These are phyloP conservation scores for Calonectria pauciramosa DNA, from an alignment of 2,329 filamentous ascomycete genomes.

Conservation along the genomic window DNA sequence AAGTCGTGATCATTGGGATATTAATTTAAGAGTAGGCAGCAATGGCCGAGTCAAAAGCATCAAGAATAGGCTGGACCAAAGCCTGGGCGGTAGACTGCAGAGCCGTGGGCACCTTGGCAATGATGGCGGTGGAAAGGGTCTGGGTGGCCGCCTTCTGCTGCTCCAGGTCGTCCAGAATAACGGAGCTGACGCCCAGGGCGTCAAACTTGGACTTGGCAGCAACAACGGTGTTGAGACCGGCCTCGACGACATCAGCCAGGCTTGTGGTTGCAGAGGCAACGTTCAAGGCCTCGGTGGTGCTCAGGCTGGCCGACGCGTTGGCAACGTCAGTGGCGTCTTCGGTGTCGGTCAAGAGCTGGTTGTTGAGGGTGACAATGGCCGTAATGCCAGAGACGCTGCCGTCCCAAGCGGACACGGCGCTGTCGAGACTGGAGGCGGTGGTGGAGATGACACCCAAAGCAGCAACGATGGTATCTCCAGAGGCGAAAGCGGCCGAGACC, in stretches of 20 bases:
- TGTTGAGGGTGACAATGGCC: slow-evolving; percentile 8
- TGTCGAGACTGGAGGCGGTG: slow-evolving; percentile 2
- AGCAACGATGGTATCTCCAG: slow-evolving; percentile 4
- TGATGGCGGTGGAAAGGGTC: neutral
- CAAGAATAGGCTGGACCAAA: slow-evolving; percentile 2
- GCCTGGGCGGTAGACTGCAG: neutral
- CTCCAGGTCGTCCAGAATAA: neutral
- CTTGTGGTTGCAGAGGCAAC: slow-evolving; percentile 5
- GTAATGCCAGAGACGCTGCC: neutral
- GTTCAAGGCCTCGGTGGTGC: neutral
- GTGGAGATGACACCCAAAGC: slow-evolving; percentile 1
- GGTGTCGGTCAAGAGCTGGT: slow-evolving; percentile 5
- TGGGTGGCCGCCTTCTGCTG: slow-evolving; percentile 4
- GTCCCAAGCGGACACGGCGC: slow-evolving; percentile 11
- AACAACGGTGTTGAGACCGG: neutral
- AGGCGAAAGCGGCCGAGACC: slow-evolving; percentile 6
- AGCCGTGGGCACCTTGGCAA: slow-evolving; percentile 2
- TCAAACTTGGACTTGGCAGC: slow-evolving; percentile 16
- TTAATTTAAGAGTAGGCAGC: neutral
- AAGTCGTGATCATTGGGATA: neutral
- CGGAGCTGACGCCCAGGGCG: neutral
- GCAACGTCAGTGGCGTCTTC: slow-evolving; percentile 8
- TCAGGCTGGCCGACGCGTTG: neutral
- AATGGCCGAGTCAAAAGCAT: slow-evolving; percentile 7
- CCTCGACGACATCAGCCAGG: neutral